A percentile compares a stretch with the other conserved stretches of the same genome.
Evolutionary conservation across 1,284 basidiomycete species (phyloP).

Genomic region (Ustilago bromivora): DNA sequence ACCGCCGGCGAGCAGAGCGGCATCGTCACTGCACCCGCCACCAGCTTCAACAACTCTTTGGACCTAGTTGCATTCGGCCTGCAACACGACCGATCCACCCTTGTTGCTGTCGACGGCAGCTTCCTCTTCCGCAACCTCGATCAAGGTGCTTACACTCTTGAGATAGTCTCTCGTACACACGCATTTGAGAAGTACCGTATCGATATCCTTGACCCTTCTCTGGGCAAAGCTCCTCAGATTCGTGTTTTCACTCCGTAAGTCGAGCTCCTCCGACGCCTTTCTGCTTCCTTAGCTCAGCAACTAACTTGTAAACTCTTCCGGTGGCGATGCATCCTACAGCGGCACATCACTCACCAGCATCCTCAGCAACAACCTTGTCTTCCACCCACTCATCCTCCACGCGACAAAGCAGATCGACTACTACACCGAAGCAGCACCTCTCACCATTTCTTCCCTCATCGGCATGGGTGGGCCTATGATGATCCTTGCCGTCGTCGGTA

Average conservation of each 20-base stretch:
- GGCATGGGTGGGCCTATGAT: constrained; percentile 52
- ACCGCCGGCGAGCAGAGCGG: background rate
- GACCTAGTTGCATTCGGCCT: constrained; percentile 32
- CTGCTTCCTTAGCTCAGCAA: background rate
- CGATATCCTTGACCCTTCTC: constrained; percentile 32
- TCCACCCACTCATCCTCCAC: constrained; percentile 49
- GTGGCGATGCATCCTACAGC: constrained; percentile 9
- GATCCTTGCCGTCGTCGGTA: constrained; percentile 41
- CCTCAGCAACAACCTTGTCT: constrained; percentile 29
- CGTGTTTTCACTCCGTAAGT: constrained; percentile 50
- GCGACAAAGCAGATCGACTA: constrained; percentile 43
- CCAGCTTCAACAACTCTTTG: background rate
- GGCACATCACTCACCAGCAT: constrained; percentile 43
- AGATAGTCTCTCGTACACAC: constrained; percentile 40
- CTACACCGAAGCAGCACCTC: constrained; percentile 44
- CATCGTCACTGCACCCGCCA: background rate
- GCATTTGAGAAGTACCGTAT: constrained; percentile 48
- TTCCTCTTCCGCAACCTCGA: constrained; percentile 52
- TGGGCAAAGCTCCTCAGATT: constrained; percentile 41
- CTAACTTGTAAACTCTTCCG: background rate
- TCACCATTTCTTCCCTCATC: constrained; percentile 41
- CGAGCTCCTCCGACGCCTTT: background rate
- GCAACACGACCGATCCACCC: constrained; percentile 39
- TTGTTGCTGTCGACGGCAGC: constrained; percentile 45
- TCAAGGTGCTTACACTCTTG: constrained; percentile 49